phyloP scores from a whole-genome alignment of 371 early-diverging fungal species.

The Mortierella polycephala region DNA sequence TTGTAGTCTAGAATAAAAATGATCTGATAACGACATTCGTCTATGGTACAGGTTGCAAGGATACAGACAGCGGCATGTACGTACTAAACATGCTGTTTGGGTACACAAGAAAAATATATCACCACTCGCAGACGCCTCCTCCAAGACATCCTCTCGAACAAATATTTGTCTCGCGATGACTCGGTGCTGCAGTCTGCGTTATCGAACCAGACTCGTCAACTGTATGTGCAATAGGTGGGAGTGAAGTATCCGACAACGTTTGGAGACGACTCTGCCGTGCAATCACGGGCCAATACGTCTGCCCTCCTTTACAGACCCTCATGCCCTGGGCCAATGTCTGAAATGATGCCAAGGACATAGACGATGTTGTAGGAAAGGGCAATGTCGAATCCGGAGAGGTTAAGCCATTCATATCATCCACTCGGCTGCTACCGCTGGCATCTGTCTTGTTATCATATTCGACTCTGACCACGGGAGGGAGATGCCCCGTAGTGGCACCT shows the following conservation, averaged over 20 bases:
- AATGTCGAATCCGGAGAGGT: neutral
- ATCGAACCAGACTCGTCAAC: constrained; percentile 12
- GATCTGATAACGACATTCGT: too few species aligned
- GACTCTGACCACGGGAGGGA: constrained; percentile 26
- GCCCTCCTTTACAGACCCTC: constrained; percentile 49
- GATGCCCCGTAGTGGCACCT: constrained; percentile 27
- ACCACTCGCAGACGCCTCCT: constrained; percentile 52
- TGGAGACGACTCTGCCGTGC: constrained; percentile 11
- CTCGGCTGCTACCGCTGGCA: neutral
- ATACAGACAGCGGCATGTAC: too few species aligned
- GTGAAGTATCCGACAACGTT: neutral
- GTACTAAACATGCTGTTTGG: too few species aligned
- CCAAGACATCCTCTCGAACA: constrained; percentile 50
- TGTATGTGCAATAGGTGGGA: constrained; percentile 4
- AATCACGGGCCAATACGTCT: constrained; percentile 51
- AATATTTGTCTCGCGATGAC: constrained; percentile 19
- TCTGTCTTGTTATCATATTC: neutral
- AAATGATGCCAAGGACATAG: neutral
- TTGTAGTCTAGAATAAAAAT: too few species aligned
- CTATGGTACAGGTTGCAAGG: too few species aligned
- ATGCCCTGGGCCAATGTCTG: constrained; percentile 11
- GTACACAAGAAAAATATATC: neutral
- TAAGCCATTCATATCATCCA: neutral
- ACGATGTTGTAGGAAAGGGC: constrained; percentile 4
- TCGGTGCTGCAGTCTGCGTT: constrained; percentile 2